Percentiles rank a stretch among this genome's conserved stretches.
Evolutionary conservation across 2,329 filamentous ascomycete genomes (phyloP).

Genomic region (Epichloe typhina): DNA sequence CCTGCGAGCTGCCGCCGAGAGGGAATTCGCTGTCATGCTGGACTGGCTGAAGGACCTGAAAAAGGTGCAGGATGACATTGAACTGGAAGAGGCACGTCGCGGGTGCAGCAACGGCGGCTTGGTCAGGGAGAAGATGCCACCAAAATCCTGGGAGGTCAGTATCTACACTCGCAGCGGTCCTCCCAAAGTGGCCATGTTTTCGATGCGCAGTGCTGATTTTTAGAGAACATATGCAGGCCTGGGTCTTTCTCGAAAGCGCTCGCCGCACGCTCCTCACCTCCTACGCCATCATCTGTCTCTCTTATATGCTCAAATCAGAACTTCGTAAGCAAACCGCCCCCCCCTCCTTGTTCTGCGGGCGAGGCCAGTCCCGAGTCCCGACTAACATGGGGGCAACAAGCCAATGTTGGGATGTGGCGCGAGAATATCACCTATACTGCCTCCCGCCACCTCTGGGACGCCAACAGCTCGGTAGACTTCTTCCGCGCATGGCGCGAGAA

Average conservation of each 20-base stretch:
- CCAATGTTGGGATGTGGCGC: slow-evolving; percentile 5
- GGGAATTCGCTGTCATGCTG: slow-evolving; percentile 22
- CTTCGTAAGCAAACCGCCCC: slow-evolving; percentile 13
- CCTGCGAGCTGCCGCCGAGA: slow-evolving; percentile 26
- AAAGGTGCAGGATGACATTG: slow-evolving; percentile 21
- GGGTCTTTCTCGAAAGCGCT: slow-evolving; percentile 29
- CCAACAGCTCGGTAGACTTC: slow-evolving; percentile 26
- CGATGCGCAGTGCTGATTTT: neutral
- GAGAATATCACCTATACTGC: slow-evolving; percentile 19
- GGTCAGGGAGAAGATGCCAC: slow-evolving; percentile 17
- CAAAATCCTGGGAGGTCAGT: slow-evolving; percentile 29
- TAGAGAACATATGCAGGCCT: slow-evolving; percentile 14
- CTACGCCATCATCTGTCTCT: slow-evolving; percentile 20
- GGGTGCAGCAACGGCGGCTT: slow-evolving; percentile 5
- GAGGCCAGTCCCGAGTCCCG: too few relatives aligned
- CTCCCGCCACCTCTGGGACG: slow-evolving; percentile 30
- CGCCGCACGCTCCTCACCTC: slow-evolving; percentile 25
- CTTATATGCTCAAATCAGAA: slow-evolving; percentile 20
- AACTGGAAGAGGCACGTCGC: slow-evolving; percentile 12
- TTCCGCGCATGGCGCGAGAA: slow-evolving; percentile 31
- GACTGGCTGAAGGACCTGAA: slow-evolving; percentile 24
- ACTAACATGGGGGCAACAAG: slow-evolving; percentile 2
- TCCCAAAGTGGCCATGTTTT: neutral
- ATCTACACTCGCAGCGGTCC: neutral
- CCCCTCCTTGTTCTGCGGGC: neutral